Evolutionary conservation across 2,329 filamentous ascomycete genomes (phyloP).

Genomic region (Colletotrichum acutatum): DNA sequence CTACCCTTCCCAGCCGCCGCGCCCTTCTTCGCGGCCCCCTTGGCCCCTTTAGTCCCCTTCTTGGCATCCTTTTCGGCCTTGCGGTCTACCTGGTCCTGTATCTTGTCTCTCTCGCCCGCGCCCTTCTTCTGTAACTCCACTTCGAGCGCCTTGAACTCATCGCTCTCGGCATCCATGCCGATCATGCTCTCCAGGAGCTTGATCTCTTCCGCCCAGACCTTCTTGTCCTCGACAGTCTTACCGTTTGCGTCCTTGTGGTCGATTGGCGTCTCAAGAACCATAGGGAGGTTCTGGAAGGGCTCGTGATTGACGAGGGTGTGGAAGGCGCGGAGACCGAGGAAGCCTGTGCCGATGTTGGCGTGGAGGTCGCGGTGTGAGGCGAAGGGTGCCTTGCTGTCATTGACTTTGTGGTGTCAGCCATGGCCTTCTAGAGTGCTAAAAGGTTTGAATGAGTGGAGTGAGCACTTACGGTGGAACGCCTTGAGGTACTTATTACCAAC

Average conservation of each 20-base stretch:
- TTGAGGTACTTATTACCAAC: conserved; percentile 84
- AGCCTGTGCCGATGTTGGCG: conserved; percentile 96
- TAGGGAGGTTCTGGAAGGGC: conserved; percentile 80
- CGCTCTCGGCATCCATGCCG: conserved; percentile 81
- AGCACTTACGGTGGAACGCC: conserved; percentile 74
- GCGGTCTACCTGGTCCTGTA: conserved; percentile 82
- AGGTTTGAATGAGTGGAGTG: no score
- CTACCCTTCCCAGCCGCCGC: conserved; percentile 46
- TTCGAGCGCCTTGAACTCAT: conserved; percentile 77
- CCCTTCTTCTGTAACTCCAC: conserved; percentile 75
- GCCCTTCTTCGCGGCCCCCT: conserved; percentile 40
- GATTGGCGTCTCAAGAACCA: conserved; percentile 97
- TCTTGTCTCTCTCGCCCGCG: conserved; percentile 75
- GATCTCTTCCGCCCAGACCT: conserved; percentile 92
- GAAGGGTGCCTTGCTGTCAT: conserved; percentile 94
- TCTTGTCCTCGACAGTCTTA: conserved; percentile 79
- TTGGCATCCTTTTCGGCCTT: conserved; percentile 72
- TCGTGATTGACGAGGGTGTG: conserved; percentile 89
- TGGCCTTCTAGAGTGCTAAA: neutral
- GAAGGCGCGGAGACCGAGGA: conserved; percentile 89
- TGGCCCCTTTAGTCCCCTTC: conserved; percentile 48
- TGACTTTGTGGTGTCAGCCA: conserved; percentile 63
- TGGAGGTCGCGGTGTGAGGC: conserved; percentile 87
- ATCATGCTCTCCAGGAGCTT: conserved; percentile 91
- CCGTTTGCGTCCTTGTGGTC: conserved; percentile 75